Evolutionary conservation across 73 alveolate species (phyloP).

Genomic region (Loxodes magnus): DNA sequence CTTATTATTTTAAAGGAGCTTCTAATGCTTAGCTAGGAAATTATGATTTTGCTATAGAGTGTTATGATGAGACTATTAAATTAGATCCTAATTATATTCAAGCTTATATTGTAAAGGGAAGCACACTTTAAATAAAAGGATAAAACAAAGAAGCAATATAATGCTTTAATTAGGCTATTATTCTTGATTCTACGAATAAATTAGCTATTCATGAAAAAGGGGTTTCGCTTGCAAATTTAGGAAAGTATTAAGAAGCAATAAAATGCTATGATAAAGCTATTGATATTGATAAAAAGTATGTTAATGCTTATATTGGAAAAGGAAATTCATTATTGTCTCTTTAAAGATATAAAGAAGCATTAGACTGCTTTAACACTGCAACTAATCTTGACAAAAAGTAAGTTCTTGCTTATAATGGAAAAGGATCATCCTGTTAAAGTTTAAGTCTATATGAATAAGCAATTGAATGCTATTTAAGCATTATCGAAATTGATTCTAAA

Average conservation of each 20-base stretch:
- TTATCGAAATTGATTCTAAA: constrained; percentile 27
- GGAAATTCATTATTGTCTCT: constrained; percentile 12
- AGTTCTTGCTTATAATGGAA: constrained; percentile 9
- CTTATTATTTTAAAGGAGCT: neutral
- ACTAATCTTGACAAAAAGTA: neutral
- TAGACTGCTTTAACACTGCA: constrained; percentile 5
- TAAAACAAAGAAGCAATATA: constrained; percentile 27
- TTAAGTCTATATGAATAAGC: constrained; percentile 16
- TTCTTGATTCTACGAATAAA: constrained; percentile 16
- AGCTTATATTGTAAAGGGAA: constrained; percentile 14
- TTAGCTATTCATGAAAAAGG: constrained; percentile 33
- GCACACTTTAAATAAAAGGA: constrained; percentile 16
- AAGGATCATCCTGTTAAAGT: constrained; percentile 12
- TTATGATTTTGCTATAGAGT: neutral
- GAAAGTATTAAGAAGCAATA: constrained; percentile 24
- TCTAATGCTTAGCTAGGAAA: neutral
- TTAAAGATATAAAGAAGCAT: constrained; percentile 14
- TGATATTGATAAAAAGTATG: constrained; percentile 14
- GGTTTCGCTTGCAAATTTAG: constrained; percentile 20
- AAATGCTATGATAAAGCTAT: constrained; percentile 17
- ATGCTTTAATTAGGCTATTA: constrained; percentile 25
- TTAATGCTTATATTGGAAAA: constrained; percentile 16
- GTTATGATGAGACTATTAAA: neutral
- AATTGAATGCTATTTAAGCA: constrained; percentile 8
- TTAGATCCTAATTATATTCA: neutral